Conservation (phyloP, 352 stramenopile species). For the Pythium aquatile region DNA sequence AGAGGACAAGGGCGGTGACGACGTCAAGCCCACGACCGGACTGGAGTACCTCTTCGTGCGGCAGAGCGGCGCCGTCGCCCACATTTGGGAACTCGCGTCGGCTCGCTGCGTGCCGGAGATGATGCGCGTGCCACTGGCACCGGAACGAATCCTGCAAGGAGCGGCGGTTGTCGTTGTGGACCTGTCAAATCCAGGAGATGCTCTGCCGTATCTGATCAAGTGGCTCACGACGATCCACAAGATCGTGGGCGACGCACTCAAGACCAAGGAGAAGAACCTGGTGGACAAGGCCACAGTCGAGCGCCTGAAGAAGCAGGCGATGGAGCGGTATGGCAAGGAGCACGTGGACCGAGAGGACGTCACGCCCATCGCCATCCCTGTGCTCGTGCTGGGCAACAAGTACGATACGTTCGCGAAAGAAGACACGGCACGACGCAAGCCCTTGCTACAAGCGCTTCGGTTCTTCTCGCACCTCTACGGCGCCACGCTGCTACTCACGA, state of each 20-base stretch:
- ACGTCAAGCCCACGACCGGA: conserved; percentile 90
- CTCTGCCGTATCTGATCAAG: conserved; percentile 74
- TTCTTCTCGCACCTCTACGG: conserved; percentile 87
- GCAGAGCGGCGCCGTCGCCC: conserved; percentile 70
- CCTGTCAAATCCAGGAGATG: conserved; percentile 74
- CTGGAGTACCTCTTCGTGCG: conserved; percentile 91
- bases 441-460: conserved; percentile 76
- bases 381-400: conserved; percentile 89
- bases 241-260: conserved; percentile 54
- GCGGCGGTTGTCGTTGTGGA: conserved; percentile 84
- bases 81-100: conserved; percentile 92
- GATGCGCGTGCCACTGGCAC: conserved; percentile 77
- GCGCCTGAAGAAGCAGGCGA: conserved; percentile 45
- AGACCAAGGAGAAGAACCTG: conserved; percentile 63
- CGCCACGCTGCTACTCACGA: conserved; percentile 85
- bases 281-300: conserved; percentile 63
- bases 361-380: conserved; percentile 62
- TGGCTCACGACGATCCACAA: conserved; percentile 67
- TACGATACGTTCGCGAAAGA: conserved; percentile 88
- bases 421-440: conserved; percentile 85
- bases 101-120: conserved; percentile 81
- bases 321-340: conserved; percentile 46
- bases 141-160: conserved; percentile 71
- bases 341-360: conserved; percentile 82
- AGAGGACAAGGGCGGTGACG: conserved; percentile 44